Base-by-base conservation (phyloP, 2,329 filamentous ascomycete species). In the Pseudonectria buxi region DNA sequence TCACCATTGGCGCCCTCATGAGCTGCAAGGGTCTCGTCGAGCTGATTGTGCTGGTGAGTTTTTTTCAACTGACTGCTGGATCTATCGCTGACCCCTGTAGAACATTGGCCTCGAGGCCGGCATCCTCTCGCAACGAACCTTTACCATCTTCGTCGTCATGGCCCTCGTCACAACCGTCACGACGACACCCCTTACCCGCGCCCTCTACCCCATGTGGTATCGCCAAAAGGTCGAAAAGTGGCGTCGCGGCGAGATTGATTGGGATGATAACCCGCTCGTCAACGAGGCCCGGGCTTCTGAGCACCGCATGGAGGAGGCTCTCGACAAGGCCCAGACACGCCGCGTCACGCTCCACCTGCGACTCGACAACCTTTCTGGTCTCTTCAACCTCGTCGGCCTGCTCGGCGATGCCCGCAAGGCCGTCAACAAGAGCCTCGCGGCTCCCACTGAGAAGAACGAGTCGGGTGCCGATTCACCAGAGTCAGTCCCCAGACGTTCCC, bases 1-100 rank as follows among this genome's bases (percentile, higher is more conserved):
- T 94, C 24, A 78, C 86, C 2, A 92, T 96, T 47, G 90, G 90
- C 11, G 78, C 82, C 12, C 64, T 95, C 51, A 96, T 96, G 90
- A 94, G 86, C 62, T 96, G 90, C 62, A 96, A 96, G 61, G 90
- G 90, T 51, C 70, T 96, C 9, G 89, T 95, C 1, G 89, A 95
- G 59, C 67, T 96, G 34, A 95, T 96, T 57, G 89, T 95, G n/a
- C 60, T 94, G 59, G 86, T 89, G 69, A 63, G 78, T 48, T 14
- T 22, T 27, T 22, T 12, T 7, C 2, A 10, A 10, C 22, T 27
- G 18, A 1, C 11, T 0, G 3, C 10, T 6, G 10, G 10, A 2
- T 36, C 18, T 28, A 18, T 1, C 24, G 9, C 36, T 45, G 24
- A 44, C 22, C 12, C 7, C 2, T 18, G n/a, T 35, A 76, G 73